Conservation (phyloP, 768 basidiomycete species). For the Pisolithus albus region DNA sequence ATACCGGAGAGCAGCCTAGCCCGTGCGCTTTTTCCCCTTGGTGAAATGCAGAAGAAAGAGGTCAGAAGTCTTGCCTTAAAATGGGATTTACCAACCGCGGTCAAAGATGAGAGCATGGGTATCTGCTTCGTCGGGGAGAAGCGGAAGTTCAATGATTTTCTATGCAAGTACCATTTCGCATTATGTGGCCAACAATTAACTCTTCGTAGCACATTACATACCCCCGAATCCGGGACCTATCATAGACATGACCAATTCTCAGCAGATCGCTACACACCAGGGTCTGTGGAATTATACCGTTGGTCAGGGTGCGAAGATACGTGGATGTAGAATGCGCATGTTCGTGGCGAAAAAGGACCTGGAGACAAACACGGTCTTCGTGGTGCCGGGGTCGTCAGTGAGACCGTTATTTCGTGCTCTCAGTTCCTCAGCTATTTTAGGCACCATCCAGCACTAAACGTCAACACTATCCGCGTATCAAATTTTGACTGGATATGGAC, state of each 20-base stretch:
- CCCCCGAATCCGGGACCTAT: conserved; percentile 63
- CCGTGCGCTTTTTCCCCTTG: conserved; percentile 77
- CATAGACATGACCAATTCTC: conserved; percentile 48
- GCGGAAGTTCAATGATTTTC: conserved; percentile 61
- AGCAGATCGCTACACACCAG: conserved; percentile 50
- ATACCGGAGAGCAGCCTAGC: conserved; percentile 59
- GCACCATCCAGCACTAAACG: conserved; percentile 53
- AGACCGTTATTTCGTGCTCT: neutral
- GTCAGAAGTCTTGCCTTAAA: conserved; percentile 67
- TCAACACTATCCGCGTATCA: conserved; percentile 30
- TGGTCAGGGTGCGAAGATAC: conserved; percentile 69
- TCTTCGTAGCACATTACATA: conserved; percentile 64
- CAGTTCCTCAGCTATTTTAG: conserved; percentile 27
- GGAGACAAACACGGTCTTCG: conserved; percentile 56
- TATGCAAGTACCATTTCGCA: conserved; percentile 41
- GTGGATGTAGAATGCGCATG: conserved; percentile 53
- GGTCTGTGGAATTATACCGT: conserved; percentile 85
- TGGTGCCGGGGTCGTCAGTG: conserved; percentile 67
- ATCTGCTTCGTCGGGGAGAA: conserved; percentile 91
- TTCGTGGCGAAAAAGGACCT: conserved; percentile 72
- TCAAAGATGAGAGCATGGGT: conserved; percentile 83
- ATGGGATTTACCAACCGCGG: conserved; percentile 62
- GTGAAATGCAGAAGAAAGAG: conserved; percentile 54
- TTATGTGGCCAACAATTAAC: neutral
- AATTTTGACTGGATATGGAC: conserved; percentile 78